phyloP scores from a whole-genome alignment of 2,329 filamentous ascomycete genomes.

The Penicillium sp. region DNA sequence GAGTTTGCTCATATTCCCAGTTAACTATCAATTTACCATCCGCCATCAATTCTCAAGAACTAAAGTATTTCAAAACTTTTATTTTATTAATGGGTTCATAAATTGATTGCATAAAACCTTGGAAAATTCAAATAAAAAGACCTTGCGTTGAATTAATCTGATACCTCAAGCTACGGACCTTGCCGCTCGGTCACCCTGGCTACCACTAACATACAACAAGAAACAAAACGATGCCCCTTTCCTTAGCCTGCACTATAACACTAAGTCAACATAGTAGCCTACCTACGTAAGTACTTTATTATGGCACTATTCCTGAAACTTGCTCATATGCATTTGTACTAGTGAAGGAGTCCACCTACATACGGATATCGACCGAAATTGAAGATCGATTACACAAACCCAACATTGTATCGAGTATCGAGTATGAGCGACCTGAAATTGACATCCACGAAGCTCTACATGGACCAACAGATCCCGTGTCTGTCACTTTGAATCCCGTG shows the following conservation, averaged over 20 bases:
- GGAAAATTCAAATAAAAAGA: background rate
- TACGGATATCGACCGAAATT: background rate
- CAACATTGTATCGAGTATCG: background rate
- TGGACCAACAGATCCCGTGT: slow-evolving; percentile 55
- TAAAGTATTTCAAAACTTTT: too few species aligned
- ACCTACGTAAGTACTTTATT: background rate
- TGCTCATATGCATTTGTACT: background rate
- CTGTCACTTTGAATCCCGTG: background rate
- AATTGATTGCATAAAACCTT: background rate
- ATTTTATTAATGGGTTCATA: too few species aligned
- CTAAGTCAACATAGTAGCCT: background rate
- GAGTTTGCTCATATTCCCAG: too few species aligned
- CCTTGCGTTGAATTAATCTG: background rate
- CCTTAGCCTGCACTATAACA: background rate
- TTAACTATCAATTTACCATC: too few species aligned
- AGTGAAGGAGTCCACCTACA: background rate
- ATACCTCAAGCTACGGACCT: background rate
- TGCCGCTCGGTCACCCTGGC: background rate
- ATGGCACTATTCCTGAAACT: background rate
- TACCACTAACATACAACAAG: background rate
- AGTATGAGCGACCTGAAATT: background rate
- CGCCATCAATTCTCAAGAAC: too few species aligned
- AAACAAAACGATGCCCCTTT: background rate
- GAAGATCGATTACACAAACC: background rate
- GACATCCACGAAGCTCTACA: slow-evolving; percentile 25